Evolutionary conservation across 73 alveolate species (phyloP).

Genomic region (Tetrahymena thermophila): DNA sequence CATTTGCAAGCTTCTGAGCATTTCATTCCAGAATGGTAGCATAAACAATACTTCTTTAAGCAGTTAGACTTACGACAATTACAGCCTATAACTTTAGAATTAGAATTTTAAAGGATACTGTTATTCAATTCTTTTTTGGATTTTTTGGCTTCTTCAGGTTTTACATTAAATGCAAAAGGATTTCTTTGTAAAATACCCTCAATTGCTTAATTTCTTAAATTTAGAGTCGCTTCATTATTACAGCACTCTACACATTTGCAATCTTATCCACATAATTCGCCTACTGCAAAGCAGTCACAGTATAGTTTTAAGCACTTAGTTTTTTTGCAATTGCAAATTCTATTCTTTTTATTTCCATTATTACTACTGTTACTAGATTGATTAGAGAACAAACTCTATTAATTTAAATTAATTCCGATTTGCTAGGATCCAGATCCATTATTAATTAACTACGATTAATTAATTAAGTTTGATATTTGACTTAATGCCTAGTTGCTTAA

Average conservation of each 20-base stretch:
- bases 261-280: constrained; percentile 8
- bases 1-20: constrained; percentile 91
- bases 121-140: constrained; percentile 52
- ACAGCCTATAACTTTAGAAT: constrained; percentile 77
- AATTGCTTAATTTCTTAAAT: constrained; percentile 42
- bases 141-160: constrained; percentile 5
- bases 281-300: constrained; percentile 34
- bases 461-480: neutral
- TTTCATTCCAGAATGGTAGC: constrained; percentile 80
- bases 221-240: constrained; percentile 8
- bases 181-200: constrained; percentile 42
- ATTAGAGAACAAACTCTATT: neutral
- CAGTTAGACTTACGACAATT: constrained; percentile 91
- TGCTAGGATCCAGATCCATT: neutral
- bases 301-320: constrained; percentile 25
- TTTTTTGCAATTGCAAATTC: constrained; percentile 24
- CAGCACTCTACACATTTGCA: constrained; percentile 20
- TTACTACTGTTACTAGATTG: neutral
- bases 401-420: neutral
- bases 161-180: constrained; percentile 49
- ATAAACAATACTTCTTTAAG: constrained; percentile 92
- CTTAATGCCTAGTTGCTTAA: neutral
- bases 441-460: neutral
- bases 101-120: constrained; percentile 54
- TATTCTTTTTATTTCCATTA: neutral